Percentiles rank a stretch among this genome's conserved stretches.
Conservation (phyloP, 2,329 filamentous ascomycete genomes). For the Mariannaea sp. region DNA sequence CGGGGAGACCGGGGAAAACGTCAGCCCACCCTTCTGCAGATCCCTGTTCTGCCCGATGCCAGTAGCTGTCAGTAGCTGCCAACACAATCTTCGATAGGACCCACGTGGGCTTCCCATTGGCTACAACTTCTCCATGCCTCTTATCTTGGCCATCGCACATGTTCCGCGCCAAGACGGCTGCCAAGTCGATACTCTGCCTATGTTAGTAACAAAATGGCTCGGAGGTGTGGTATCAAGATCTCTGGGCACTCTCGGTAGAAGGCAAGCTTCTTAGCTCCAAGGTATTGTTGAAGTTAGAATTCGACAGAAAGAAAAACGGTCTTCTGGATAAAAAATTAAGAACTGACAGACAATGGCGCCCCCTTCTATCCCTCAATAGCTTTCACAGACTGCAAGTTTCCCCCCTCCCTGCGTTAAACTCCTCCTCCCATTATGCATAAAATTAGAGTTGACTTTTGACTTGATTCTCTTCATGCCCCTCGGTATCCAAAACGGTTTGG, state of each 20-base stretch:
- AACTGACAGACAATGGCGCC: too few relatives aligned
- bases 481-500: constrained; percentile 11
- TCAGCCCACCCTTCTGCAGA: not conserved
- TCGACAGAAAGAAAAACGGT: too few relatives aligned
- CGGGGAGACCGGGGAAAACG: not conserved
- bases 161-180: not conserved
- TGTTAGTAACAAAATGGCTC: too few relatives aligned
- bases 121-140: not conserved
- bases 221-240: not conserved
- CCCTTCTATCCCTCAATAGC: too few relatives aligned
- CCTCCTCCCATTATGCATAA: constrained; percentile 8
- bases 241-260: not conserved
- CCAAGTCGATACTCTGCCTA: not conserved
- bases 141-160: not conserved
- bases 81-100: not conserved
- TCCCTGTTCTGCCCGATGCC: not conserved
- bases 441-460: constrained; percentile 11
- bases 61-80: too few relatives aligned
- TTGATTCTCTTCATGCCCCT: not conserved
- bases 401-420: not conserved
- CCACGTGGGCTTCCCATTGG: not conserved
- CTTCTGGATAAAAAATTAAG: too few relatives aligned
- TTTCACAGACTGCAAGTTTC: not conserved
- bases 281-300: too few relatives aligned
- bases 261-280: too few relatives aligned